phyloP scores from a whole-genome alignment of 805 yeast genomes.

The Candida fluviatilis region DNA sequence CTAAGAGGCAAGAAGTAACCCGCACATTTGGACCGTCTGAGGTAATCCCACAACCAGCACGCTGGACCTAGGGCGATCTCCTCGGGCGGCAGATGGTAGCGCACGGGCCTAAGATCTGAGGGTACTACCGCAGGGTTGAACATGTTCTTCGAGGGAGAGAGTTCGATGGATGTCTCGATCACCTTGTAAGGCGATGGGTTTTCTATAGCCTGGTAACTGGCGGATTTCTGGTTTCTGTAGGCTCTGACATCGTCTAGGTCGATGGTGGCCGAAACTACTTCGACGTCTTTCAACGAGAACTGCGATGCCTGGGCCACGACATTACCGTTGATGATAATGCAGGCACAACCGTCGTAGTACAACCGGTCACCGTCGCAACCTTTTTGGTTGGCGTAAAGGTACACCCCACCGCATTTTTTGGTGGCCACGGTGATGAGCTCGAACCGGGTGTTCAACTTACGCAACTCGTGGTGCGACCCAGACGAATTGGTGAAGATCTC shows the following conservation, averaged over 20 bases:
- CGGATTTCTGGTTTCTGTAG: conserved; percentile 71
- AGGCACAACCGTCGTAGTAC: conserved; percentile 96
- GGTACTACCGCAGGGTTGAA: conserved; percentile 66
- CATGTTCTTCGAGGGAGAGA: conserved; percentile 55
- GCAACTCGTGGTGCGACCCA: conserved; percentile 95
- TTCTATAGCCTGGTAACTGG: conserved; percentile 65
- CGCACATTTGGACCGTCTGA: conserved; percentile 83
- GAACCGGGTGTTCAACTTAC: conserved; percentile 83
- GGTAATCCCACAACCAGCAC: conserved; percentile 98
- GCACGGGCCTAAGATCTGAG: conserved; percentile 44
- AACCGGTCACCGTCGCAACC: conserved; percentile 98
- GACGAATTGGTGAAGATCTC: conserved; percentile 94
- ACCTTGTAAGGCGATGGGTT: conserved; percentile 46
- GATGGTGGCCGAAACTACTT: conserved; percentile 91
- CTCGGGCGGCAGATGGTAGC: conserved; percentile 82
- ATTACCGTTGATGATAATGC: conserved; percentile 87
- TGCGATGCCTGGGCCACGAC: conserved; percentile 93
- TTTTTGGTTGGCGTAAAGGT: conserved; percentile 87
- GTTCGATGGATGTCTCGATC: conserved; percentile 57
- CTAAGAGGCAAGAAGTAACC: conserved; percentile 92
- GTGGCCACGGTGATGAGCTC: conserved; percentile 88
- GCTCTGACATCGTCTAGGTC: conserved; percentile 88
- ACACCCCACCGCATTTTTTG: conserved; percentile 93
- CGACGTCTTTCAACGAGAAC: conserved; percentile 86
- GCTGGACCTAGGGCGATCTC: conserved; percentile 99